Evolutionary conservation across 2,329 filamentous ascomycete species (phyloP).

Genomic region (Pseudogymnoascus sp.): DNA sequence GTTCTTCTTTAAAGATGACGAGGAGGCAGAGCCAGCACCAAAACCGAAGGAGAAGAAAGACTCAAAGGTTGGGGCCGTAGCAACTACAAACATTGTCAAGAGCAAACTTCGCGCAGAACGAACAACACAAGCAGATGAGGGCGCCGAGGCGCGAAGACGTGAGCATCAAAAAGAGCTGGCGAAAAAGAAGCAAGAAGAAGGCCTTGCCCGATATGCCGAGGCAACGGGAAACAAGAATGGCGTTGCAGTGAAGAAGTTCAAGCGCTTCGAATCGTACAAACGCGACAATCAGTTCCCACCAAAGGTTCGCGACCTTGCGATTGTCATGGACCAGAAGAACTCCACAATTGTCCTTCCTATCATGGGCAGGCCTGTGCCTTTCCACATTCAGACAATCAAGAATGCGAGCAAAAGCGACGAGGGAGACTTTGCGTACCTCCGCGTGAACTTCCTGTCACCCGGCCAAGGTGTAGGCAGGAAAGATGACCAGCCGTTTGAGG

Average conservation of each 20-base stretch:
- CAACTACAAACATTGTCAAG: slow-evolving; percentile 90
- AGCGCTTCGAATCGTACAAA: slow-evolving; percentile 98
- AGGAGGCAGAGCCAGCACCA: slow-evolving; percentile 76
- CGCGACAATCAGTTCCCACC: slow-evolving; percentile 87
- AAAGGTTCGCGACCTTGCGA: slow-evolving; percentile 75
- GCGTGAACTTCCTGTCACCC: slow-evolving; percentile 95
- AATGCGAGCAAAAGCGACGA: slow-evolving; percentile 98
- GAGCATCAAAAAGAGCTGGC: slow-evolving; percentile 90
- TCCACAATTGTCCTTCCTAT: slow-evolving; percentile 87
- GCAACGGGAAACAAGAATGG: slow-evolving; percentile 80
- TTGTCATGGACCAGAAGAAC: slow-evolving; percentile 87
- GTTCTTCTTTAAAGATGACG: slow-evolving; percentile 98
- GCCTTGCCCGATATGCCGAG: slow-evolving; percentile 76
- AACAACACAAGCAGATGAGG: slow-evolving; percentile 79
- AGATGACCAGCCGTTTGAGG: slow-evolving; percentile 96
- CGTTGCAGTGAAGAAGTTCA: slow-evolving; percentile 94
- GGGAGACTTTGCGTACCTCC: slow-evolving; percentile 84
- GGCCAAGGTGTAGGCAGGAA: slow-evolving; percentile 95
- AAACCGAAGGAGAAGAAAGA: slow-evolving; percentile 84
- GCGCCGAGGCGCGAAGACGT: slow-evolving; percentile 76
- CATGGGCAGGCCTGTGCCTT: slow-evolving; percentile 94
- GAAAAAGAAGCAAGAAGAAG: slow-evolving; percentile 81
- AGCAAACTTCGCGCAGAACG: slow-evolving; percentile 87
- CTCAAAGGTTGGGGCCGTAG: slow-evolving; percentile 73
- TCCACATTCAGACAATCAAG: slow-evolving; percentile 98